Conservation (phyloP, 345 rosid genomes). For the Excoecaria cochinchinensis region DNA sequence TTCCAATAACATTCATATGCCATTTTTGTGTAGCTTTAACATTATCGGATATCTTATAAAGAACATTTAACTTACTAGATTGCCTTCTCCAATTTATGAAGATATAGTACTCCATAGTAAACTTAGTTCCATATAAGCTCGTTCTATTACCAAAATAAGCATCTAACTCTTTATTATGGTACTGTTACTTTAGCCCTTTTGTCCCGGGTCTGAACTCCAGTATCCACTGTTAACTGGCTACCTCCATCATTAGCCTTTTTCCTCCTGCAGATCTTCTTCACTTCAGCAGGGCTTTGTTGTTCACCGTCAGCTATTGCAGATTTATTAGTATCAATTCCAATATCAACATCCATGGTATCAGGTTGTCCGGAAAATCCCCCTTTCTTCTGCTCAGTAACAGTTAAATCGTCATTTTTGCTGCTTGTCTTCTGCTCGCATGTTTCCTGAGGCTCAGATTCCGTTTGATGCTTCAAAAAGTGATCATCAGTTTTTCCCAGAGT, state of each 20-base stretch:
- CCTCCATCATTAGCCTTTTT: slow-evolving; percentile 12
- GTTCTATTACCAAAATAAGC: background rate
- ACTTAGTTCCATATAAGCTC: too few species aligned
- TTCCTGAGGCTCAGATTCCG: slow-evolving; percentile 4
- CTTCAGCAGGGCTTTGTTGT: background rate
- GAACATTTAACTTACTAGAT: background rate
- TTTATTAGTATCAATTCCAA: background rate
- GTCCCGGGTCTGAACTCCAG: slow-evolving; percentile 18
- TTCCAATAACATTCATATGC: background rate
- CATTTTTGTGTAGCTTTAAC: background rate
- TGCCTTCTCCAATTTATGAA: background rate
- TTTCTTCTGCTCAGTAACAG: background rate
- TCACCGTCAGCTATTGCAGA: background rate
- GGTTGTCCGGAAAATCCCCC: background rate
- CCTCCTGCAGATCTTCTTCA: slow-evolving; percentile 10
- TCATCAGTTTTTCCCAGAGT: background rate
- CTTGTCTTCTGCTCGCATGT: background rate
- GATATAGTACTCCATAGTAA: too few species aligned
- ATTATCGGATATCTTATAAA: background rate
- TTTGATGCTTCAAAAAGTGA: slow-evolving; percentile 9
- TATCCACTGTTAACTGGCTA: slow-evolving; percentile 1
- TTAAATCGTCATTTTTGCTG: background rate
- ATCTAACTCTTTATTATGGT: background rate
- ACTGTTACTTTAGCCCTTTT: slow-evolving; percentile 18
- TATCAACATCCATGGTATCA: background rate